Conservation (phyloP, 1,284 basidiomycete genomes). For the Sporisorium scitamineum region DNA sequence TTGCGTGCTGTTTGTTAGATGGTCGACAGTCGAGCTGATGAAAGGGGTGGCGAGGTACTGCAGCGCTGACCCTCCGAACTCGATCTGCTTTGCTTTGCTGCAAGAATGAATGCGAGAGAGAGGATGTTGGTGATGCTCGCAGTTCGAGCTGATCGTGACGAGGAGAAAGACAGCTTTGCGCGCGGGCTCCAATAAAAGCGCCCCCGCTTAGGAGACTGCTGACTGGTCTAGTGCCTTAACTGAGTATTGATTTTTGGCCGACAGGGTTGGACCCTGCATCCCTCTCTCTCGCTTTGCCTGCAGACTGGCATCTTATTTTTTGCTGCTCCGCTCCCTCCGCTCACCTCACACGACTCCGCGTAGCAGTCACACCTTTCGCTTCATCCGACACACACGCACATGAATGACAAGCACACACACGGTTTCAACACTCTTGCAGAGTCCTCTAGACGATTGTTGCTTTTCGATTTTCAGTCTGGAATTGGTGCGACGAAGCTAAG, state of each 20-base stretch:
- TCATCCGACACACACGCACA: neutral
- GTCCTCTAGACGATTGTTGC: neutral
- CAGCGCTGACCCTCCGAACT: neutral
- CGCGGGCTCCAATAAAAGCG: neutral
- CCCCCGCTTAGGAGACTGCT: neutral
- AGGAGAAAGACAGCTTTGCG: neutral
- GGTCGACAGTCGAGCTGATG: neutral
- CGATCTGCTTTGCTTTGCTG: neutral
- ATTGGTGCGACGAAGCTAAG: neutral
- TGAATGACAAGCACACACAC: neutral
- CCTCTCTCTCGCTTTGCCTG: neutral
- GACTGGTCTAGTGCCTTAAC: neutral
- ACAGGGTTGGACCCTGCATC: slow-evolving; percentile 10
- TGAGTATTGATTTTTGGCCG: neutral
- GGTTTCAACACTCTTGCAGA: neutral
- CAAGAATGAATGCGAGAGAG: neutral
- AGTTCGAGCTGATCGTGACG: neutral
- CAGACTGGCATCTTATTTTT: neutral
- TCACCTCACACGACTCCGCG: neutral
- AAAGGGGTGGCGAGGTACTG: neutral
- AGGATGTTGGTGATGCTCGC: neutral
- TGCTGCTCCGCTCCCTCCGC: neutral
- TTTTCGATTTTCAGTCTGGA: neutral
- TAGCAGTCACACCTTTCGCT: neutral
- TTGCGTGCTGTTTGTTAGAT: neutral